These are phyloP conservation scores for Neurospora sp. DNA, from an alignment of 495 filamentous ascomycete species.

Conservation along the genomic window DNA sequence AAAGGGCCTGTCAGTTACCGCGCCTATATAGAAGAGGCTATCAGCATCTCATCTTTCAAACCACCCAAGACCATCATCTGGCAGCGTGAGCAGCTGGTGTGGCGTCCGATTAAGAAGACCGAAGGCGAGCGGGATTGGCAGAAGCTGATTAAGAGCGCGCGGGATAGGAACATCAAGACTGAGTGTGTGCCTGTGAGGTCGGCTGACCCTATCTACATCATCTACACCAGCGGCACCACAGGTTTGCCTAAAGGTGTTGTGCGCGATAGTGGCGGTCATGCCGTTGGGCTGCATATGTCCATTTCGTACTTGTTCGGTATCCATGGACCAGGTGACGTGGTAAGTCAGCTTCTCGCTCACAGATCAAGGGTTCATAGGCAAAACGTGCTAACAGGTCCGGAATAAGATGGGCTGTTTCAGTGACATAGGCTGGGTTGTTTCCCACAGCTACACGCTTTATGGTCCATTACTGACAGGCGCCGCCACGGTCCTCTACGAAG, in stretches of 20 bases:
- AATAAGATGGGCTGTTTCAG: conserved; percentile 28
- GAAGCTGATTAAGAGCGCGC: conserved; percentile 56
- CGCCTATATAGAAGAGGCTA: conserved; percentile 59
- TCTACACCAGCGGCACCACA: conserved; percentile 80
- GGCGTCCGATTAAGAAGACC: conserved; percentile 54
- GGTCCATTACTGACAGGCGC: conserved; percentile 67
- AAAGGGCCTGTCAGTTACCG: conserved; percentile 67
- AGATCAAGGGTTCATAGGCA: not conserved
- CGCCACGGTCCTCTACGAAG: conserved; percentile 81
- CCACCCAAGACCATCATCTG: conserved; percentile 63
- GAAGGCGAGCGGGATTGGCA: conserved; percentile 72
- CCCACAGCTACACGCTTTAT: conserved; percentile 80
- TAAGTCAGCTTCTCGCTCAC: conserved; percentile 13
- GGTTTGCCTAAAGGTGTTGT: conserved; percentile 84
- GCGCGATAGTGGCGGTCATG: conserved; percentile 75
- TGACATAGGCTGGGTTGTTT: conserved; percentile 83
- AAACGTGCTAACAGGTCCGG: not conserved
- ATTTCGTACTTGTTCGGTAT: conserved; percentile 73
- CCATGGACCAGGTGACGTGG: conserved; percentile 66
- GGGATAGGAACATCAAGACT: conserved; percentile 51
- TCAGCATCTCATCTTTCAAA: conserved; percentile 48
- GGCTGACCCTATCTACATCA: conserved; percentile 75
- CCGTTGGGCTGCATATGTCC: conserved; percentile 71
- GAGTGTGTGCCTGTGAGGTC: conserved; percentile 67
- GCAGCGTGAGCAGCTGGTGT: conserved; percentile 61